Base-by-base conservation (phyloP, 106 monocot species). In the Platanthera zijinensis region DNA sequence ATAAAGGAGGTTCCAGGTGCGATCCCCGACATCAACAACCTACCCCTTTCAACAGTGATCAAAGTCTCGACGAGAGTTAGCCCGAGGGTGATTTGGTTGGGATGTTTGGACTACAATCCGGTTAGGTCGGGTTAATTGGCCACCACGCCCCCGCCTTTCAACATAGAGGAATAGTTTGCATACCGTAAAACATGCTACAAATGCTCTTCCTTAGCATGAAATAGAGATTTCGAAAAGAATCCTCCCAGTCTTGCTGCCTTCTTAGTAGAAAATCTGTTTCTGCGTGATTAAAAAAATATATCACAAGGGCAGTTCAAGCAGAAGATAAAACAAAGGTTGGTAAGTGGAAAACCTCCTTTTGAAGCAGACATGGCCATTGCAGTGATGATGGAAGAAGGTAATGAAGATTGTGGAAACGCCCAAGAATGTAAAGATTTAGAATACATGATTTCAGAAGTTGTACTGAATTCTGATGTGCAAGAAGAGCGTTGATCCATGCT, bases 151-250 rank as follows among this genome's bases (percentile, higher is more conserved):
- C 25, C 25, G 25, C 25, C 25, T 25, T 25, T 25, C 25, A 25
- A 25, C 25, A 25, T 25, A 25, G 17, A 18, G 7, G 64, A 28
- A 22, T 12, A 22, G 13, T 12, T 68, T 59, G 57, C 74, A 59
- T 89, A 96, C 96, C 96, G 85, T 96, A 96, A 80, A 96, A 96
- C 18, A 91, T 88, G 64, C 81, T 85, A 49, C 86, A 93, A 22
- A 78, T 51, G 30, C 80, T 86, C 73, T 86, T 90, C 54, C 96
- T 83, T 50, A 93, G 77, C 93, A 93, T 83, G 66, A 84, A 89
- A 69, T 96, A 96, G 69, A 96, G 84, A 79, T 80, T 87, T 62
- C 72, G 50, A 84, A 96, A 91, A 52, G 96, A 93, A 80, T 96
- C 87, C 77, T 93, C 96, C 96, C 96, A 96, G 47, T 89, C 89